Evolutionary conservation across 2,329 filamentous ascomycete genomes (phyloP).

Genomic region (Arthrinium puccinioides): DNA sequence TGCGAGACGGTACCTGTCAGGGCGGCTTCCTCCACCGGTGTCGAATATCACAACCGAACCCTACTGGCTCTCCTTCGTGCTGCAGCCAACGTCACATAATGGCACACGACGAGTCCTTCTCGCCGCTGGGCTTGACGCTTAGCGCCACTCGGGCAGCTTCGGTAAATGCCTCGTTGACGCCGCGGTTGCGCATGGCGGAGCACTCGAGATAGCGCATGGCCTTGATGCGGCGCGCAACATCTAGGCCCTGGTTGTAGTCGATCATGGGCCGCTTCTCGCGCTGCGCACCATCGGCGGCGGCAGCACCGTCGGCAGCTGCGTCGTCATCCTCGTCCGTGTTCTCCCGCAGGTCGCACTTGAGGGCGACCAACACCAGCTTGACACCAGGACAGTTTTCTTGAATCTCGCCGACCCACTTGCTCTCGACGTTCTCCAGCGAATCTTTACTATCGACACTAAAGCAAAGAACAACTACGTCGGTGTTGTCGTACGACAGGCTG

Average conservation of each 20-base stretch:
- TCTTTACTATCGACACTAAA: conserved; percentile 96
- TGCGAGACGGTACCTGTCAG: too few species aligned
- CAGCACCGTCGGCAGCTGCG: conserved; percentile 29
- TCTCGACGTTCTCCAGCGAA: conserved; percentile 95
- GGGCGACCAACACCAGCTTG: conserved; percentile 86
- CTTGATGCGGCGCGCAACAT: conserved; percentile 84
- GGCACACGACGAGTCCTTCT: conserved; percentile 48
- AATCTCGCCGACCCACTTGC: conserved; percentile 97
- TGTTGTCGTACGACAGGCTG: conserved; percentile 93
- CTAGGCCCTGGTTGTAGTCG: conserved; percentile 83
- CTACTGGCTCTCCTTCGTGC: too few species aligned
- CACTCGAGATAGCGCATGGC: conserved; percentile 95
- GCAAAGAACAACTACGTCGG: conserved; percentile 97
- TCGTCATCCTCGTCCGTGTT: conserved; percentile 65
- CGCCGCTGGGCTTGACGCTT: conserved; percentile 58
- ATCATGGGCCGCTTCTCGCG: conserved; percentile 67
- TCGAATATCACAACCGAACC: too few species aligned
- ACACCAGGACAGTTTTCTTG: conserved; percentile 95
- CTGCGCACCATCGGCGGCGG: conserved; percentile 27
- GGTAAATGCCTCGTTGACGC: conserved; percentile 97
- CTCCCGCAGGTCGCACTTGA: conserved; percentile 95
- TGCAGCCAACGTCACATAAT: too few species aligned
- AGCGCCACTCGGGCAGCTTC: conserved; percentile 93
- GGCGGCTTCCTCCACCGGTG: too few species aligned
- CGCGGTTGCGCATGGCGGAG: conserved; percentile 95